Percentiles rank a stretch among this genome's conserved stretches.
Conservation (phyloP, 805 yeast species). For the Torulaspora franciscae region DNA sequence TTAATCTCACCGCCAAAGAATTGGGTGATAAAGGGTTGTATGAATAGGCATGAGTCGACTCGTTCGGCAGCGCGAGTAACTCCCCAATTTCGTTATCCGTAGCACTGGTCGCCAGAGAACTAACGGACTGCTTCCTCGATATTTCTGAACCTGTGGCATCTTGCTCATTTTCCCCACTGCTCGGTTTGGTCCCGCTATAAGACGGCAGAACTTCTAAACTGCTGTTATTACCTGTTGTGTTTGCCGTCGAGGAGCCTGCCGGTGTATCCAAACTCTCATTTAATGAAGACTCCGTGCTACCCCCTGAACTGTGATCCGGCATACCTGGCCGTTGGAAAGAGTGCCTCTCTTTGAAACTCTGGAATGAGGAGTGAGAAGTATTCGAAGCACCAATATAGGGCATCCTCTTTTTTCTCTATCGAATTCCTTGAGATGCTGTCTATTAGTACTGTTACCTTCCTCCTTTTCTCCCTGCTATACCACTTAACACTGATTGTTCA, state of each 20-base stretch:
- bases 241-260: slow-evolving; percentile 9
- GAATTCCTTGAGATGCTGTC: neutral
- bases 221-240: slow-evolving; percentile 9
- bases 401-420: slow-evolving; percentile 17
- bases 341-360: slow-evolving; percentile 28
- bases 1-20: slow-evolving; percentile 68
- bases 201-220: slow-evolving; percentile 2
- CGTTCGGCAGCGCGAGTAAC: slow-evolving; percentile 62
- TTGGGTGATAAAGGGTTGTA: slow-evolving; percentile 79
- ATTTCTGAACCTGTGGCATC: neutral
- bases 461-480: neutral
- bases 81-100: slow-evolving; percentile 38
- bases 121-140: slow-evolving; percentile 10
- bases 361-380: slow-evolving; percentile 25
- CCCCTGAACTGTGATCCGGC: slow-evolving; percentile 3
- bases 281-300: slow-evolving; percentile 4
- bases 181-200: neutral
- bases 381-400: slow-evolving; percentile 35
- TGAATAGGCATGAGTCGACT: slow-evolving; percentile 79
- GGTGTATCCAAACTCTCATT: slow-evolving; percentile 7
- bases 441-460: neutral
- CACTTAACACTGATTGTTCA: neutral
- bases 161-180: neutral
- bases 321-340: slow-evolving; percentile 14
- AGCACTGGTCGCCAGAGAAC: slow-evolving; percentile 10